These are phyloP conservation scores for Diplodia seriata DNA, from an alignment of 2,329 filamentous ascomycete genomes.

Conservation along the genomic window DNA sequence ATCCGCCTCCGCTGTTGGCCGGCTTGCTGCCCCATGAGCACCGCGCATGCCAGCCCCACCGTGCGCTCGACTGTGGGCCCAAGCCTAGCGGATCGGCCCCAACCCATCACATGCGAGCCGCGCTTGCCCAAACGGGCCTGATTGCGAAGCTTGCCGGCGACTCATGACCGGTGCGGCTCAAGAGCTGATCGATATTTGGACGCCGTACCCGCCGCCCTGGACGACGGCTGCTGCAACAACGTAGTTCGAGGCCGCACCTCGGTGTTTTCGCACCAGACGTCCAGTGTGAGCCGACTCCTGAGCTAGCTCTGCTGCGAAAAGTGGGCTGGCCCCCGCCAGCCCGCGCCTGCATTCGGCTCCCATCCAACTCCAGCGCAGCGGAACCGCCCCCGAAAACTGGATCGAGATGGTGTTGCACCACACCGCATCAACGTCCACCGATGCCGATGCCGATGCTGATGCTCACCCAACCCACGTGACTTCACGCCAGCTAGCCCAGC, in stretches of 20 bases:
- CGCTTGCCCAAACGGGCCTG: background rate
- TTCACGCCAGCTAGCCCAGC: background rate
- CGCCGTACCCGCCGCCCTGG: background rate
- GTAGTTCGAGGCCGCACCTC: background rate
- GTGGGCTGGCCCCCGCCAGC: background rate
- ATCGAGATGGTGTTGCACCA: background rate
- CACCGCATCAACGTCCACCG: background rate
- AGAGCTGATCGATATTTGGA: background rate
- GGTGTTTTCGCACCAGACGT: background rate
- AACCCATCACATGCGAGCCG: conserved; percentile 14
- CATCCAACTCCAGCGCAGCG: no score
- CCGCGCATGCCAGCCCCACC: conserved; percentile 9
- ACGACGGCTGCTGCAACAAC: background rate
- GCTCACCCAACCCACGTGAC: background rate
- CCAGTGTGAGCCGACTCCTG: background rate
- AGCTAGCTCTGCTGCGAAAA: background rate
- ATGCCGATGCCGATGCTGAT: background rate
- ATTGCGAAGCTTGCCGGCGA: background rate
- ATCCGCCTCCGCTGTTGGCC: background rate
- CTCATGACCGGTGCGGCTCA: background rate
- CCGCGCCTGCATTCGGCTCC: background rate
- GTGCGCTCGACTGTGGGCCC: background rate
- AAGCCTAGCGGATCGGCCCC: conserved; percentile 13
- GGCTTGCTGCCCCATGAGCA: background rate
- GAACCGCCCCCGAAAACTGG: background rate